Base-by-base conservation (phyloP, 176 grass and related monocot genomes). In the Echinochloa phyllopogon region DNA sequence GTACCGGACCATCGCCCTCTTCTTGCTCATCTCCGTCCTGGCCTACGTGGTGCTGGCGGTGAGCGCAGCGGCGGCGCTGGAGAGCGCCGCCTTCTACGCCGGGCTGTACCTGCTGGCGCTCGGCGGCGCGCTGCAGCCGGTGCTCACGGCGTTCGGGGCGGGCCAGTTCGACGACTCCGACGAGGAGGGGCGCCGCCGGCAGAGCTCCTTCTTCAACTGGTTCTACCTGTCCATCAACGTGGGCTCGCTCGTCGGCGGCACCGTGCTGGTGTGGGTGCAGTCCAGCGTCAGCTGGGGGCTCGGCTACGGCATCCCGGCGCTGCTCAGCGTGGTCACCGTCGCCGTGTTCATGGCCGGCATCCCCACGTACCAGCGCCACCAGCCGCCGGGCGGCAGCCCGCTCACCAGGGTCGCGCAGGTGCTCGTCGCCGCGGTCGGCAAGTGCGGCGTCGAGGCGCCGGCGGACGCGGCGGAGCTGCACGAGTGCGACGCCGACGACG, bases 171-270 rank as follows among this genome's bases (percentile, higher is more conserved):
- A 83, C 64, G 89, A 71, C n/a, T 2, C 63, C 16, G 85, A 85
- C 36, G 86, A 86, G 59, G 74, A 8, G 9, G 85, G 80, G 42
- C 80, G 85, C 41, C 4, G 20, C 12, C 81, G 36, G 74, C 86
- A 92, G 86, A 92, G 87, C 74, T 92, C 90, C 67, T 92, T 83
- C 86, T 92, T 92, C 90, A 92, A 89, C 75, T 92, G 90, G 90
- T 89, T 89, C 79, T 92, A 92, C 69, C 47, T 79, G 4, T 76
- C 90, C 59, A 23, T 89, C 47, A 89, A 76, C 79, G 79, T 86
- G 0, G 90, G 90, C 10, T 72, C 83, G n/a, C 79, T 89, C 11
- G 24, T 86, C 27, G 83, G 86, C 61, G 79, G 83, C 68, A 86
- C 90, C 44, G 66, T 92, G 72, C 78, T 92, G 24, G 90, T 92